phyloP scores from a whole-genome alignment of 2,329 filamentous ascomycete species.

The Bipolaris sorokiniana region DNA sequence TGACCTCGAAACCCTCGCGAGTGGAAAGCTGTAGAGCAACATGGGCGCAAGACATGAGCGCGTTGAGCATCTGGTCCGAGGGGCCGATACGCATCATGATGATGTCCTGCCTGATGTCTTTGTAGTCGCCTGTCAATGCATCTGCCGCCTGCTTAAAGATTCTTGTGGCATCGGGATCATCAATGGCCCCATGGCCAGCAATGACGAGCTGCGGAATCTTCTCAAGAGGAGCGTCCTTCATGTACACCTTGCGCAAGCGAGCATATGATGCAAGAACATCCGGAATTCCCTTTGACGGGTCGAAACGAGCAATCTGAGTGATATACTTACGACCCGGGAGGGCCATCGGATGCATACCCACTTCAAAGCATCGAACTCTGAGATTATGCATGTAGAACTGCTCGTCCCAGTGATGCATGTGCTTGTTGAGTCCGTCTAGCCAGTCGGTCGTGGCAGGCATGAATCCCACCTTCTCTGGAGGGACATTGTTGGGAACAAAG shows the following conservation, averaged over 20 bases:
- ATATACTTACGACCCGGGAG: slow-evolving; percentile 74
- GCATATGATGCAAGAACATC: slow-evolving; percentile 78
- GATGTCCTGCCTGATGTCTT: slow-evolving; percentile 60
- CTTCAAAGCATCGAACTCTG: slow-evolving; percentile 64
- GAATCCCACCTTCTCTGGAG: slow-evolving; percentile 71
- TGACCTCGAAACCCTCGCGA: slow-evolving; percentile 84
- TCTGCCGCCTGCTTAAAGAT: slow-evolving; percentile 75
- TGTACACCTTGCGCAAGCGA: slow-evolving; percentile 68
- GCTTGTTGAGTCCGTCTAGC: slow-evolving; percentile 82
- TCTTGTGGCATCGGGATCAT: slow-evolving; percentile 76
- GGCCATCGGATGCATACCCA: slow-evolving; percentile 64
- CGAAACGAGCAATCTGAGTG: slow-evolving; percentile 80
- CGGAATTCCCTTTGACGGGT: slow-evolving; percentile 81
- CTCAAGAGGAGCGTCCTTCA: slow-evolving; percentile 56
- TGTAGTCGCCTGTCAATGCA: slow-evolving; percentile 67
- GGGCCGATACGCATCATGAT: slow-evolving; percentile 78
- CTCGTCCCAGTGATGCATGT: slow-evolving; percentile 70
- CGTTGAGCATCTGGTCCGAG: slow-evolving; percentile 80
- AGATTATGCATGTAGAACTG: slow-evolving; percentile 79
- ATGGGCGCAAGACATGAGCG: slow-evolving; percentile 72
- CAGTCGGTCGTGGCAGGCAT: slow-evolving; percentile 84
- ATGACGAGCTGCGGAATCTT: slow-evolving; percentile 75
- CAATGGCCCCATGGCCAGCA: slow-evolving; percentile 78
- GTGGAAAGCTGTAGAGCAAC: slow-evolving; percentile 81
- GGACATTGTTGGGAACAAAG: slow-evolving; percentile 75